Evolutionary conservation across 2,329 filamentous ascomycete species (phyloP).

Genomic region (Xylariales sp.): DNA sequence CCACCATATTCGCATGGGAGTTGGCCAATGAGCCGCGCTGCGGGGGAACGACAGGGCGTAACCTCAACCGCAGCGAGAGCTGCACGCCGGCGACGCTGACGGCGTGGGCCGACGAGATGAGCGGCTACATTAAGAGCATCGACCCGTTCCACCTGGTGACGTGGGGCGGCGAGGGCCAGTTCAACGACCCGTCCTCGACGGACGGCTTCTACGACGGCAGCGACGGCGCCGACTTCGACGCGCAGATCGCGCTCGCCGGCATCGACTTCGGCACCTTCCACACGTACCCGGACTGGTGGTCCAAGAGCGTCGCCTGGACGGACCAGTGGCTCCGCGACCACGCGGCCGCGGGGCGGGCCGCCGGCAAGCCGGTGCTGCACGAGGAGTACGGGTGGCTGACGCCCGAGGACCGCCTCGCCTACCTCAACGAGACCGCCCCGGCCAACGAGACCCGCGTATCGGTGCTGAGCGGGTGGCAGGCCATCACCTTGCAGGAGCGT

Average conservation of each 20-base stretch:
- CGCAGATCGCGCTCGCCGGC: constrained; percentile 39
- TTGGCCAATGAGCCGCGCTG: constrained; percentile 58
- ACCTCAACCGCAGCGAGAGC: constrained; percentile 34
- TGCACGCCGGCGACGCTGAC: constrained; percentile 39
- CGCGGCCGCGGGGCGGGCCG: constrained; percentile 33
- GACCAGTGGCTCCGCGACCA: constrained; percentile 52
- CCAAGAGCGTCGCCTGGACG: constrained; percentile 46
- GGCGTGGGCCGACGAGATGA: constrained; percentile 50
- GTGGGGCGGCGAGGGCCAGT: constrained; percentile 55
- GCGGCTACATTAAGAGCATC: constrained; percentile 46
- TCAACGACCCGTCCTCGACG: constrained; percentile 36
- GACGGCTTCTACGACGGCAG: constrained; percentile 42
- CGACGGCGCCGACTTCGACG: constrained; percentile 51
- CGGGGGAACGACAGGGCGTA: constrained; percentile 39
- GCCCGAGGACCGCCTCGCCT: constrained; percentile 39
- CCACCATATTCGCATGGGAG: constrained; percentile 64
- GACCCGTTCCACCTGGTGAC: constrained; percentile 51
- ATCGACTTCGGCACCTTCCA: constrained; percentile 54
- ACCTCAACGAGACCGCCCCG: constrained; percentile 30
- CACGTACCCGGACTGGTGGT: constrained; percentile 52
- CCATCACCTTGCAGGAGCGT: constrained; percentile 39
- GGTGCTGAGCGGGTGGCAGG: constrained; percentile 46
- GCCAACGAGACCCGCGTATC: constrained; percentile 38
- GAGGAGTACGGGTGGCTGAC: constrained; percentile 54
- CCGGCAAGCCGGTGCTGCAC: constrained; percentile 48